Evolutionary conservation across 2,329 filamentous ascomycete species (phyloP).

Genomic region (Gaeumannomyces sp.): DNA sequence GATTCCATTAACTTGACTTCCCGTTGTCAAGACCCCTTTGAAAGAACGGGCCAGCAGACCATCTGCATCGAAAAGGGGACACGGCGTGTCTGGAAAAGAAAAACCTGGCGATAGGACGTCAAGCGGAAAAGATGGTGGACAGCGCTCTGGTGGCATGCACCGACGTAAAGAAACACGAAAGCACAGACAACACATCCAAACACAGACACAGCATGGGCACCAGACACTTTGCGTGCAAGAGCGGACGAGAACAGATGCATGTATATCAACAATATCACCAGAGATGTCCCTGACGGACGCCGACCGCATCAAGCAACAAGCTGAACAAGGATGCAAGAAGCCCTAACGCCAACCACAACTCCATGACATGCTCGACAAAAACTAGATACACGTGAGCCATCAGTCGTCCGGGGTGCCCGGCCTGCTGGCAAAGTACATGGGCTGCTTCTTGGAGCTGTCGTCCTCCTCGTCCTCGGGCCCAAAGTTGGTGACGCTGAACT

Average conservation of each 20-base stretch:
- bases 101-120: too few species aligned
- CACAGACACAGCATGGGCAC: background rate
- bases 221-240: background rate
- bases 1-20: too few species aligned
- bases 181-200: too few species aligned
- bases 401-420: conserved; percentile 23
- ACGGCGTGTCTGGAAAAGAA: too few species aligned
- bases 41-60: too few species aligned
- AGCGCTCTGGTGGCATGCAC: too few species aligned
- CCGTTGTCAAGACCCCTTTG: too few species aligned
- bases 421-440: conserved; percentile 28
- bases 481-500: conserved; percentile 54
- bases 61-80: too few species aligned
- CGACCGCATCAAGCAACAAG: too few species aligned
- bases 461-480: conserved; percentile 40
- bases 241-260: background rate
- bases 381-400: too few species aligned
- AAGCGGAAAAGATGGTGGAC: too few species aligned
- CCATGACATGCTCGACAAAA: background rate
- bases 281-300: background rate
- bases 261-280: background rate
- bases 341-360: background rate
- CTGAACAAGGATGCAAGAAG: background rate
- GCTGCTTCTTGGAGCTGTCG: conserved; percentile 26
- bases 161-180: too few species aligned